phyloP scores from a whole-genome alignment of 148 eudicot genomes.

The Rhododendron vialii region DNA sequence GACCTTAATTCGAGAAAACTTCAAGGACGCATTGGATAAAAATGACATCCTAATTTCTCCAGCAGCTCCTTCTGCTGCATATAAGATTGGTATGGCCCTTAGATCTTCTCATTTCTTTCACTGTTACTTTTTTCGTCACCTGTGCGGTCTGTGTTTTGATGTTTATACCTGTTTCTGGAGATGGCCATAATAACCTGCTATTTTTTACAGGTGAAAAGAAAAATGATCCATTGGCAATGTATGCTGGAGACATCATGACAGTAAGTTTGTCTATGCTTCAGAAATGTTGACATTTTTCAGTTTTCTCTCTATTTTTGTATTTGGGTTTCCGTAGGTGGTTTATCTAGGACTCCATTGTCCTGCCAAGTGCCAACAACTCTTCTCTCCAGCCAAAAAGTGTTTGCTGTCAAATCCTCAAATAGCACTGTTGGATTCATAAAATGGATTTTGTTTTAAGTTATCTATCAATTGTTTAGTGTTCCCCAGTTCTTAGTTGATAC shows the following conservation, averaged over 20 bases:
- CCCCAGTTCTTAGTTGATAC: not conserved
- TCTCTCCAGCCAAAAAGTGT: not conserved
- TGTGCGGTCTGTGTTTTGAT: not conserved
- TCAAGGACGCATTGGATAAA: constrained; percentile 69
- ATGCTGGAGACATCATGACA: constrained; percentile 98
- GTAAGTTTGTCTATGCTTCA: constrained; percentile 37
- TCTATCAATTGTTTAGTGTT: not conserved
- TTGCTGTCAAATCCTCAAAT: not conserved
- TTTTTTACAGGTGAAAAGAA: constrained; percentile 79
- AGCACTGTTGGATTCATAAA: not conserved
- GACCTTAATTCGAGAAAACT: constrained; percentile 76
- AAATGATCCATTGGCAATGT: constrained; percentile 95
- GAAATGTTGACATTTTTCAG: not conserved
- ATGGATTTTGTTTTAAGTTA: not conserved
- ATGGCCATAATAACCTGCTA: constrained; percentile 16
- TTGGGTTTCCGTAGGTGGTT: not conserved
- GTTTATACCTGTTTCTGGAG: not conserved
- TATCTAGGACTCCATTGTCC: not conserved
- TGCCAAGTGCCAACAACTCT: not conserved
- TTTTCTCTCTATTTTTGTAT: not conserved
- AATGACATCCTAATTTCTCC: constrained; percentile 96
- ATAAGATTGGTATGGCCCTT: constrained; percentile 68
- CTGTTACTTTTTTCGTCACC: not conserved
- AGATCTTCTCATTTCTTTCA: not conserved
- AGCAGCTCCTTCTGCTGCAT: constrained; percentile 94